Conservation (phyloP, 176 grass and related monocot genomes). For the Eleusine indica region DNA sequence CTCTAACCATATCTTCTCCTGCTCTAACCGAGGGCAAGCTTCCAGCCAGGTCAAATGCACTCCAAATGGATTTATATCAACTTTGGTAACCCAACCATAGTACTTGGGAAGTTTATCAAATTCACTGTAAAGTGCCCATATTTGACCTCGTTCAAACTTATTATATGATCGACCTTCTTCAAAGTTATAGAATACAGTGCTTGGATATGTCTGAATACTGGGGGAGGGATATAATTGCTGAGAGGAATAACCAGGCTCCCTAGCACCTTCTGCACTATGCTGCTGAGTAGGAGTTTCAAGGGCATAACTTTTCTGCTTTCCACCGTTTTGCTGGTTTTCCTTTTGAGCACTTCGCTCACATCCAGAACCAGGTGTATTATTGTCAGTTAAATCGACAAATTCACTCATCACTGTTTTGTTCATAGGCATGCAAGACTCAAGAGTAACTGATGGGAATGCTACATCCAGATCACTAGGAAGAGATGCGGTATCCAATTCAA, state of each 20-base stretch:
- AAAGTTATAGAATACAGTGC: constrained; percentile 63
- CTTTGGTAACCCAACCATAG: constrained; percentile 59
- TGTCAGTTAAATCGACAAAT: constrained; percentile 7
- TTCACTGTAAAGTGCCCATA: constrained; percentile 86
- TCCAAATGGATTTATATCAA: constrained; percentile 41
- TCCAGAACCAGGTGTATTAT: constrained; percentile 2
- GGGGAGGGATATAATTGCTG: constrained; percentile 16
- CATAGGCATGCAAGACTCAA: constrained; percentile 35
- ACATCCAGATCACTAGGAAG: constrained; percentile 60
- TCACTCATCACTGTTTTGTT: constrained; percentile 5
- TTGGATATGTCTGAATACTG: constrained; percentile 44
- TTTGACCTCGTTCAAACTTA: constrained; percentile 61
- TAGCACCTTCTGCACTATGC: neutral
- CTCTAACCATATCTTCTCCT: constrained; percentile 58
- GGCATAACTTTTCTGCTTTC: constrained; percentile 31
- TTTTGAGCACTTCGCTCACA: constrained; percentile 29
- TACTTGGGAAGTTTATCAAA: constrained; percentile 73
- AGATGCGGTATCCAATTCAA: constrained; percentile 74
- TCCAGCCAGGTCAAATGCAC: constrained; percentile 77
- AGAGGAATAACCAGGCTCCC: constrained; percentile 7
- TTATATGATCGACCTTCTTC: constrained; percentile 44
- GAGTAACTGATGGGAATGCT: constrained; percentile 55
- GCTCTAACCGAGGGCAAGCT: constrained; percentile 31
- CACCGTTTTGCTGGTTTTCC: constrained; percentile 22
- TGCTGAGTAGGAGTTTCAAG: constrained; percentile 29